Conservation (phyloP, 2,329 filamentous ascomycete genomes). For the Chaetomium sp. region DNA sequence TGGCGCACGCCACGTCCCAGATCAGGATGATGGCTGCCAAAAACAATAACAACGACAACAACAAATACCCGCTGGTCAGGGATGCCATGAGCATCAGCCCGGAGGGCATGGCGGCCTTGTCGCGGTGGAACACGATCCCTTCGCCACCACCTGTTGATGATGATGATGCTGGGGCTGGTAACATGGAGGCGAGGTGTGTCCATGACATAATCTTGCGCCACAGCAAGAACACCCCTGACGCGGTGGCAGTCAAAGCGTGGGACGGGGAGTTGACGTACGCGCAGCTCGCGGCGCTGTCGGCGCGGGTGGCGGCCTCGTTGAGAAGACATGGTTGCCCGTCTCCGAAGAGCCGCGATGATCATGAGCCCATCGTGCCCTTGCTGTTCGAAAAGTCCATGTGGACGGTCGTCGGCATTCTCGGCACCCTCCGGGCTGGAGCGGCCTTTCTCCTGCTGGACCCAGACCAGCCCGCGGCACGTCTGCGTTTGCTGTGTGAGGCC, state of each 20-base stretch:
- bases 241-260: background rate
- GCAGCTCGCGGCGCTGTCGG: background rate
- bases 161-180: background rate
- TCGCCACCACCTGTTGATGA: background rate
- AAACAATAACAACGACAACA: background rate
- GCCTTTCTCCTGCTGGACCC: background rate
- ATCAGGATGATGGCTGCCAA: background rate
- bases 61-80: background rate
- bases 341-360: background rate
- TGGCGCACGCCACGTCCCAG: background rate
- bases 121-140: background rate
- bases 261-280: background rate
- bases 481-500: background rate
- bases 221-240: background rate
- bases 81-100: background rate
- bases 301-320: background rate
- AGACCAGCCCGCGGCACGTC: background rate
- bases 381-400: background rate
- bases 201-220: background rate
- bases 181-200: background rate
- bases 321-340: background rate
- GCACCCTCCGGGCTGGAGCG: background rate
- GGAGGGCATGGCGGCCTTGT: background rate
- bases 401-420: background rate
- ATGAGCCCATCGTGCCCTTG: background rate